A percentile compares a stretch with the other conserved stretches of the same genome.
Evolutionary conservation across 2,329 filamentous ascomycete genomes (phyloP).

Genomic region (Alternaria arbusti): DNA sequence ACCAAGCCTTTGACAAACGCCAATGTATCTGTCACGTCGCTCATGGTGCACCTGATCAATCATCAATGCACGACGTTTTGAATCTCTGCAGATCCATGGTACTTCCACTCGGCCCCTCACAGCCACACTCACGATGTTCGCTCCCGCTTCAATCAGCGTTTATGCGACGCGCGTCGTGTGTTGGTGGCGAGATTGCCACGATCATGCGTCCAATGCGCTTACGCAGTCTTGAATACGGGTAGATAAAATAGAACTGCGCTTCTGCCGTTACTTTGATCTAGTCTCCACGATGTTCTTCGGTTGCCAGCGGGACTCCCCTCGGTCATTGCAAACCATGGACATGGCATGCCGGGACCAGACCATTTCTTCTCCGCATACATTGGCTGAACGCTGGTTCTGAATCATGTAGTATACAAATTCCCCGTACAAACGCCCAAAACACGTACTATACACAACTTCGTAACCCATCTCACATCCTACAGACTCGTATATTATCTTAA

Average conservation of each 20-base stretch:
- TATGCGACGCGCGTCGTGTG: conserved; percentile 34
- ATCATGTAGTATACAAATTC: neutral
- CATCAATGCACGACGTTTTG: conserved; percentile 2
- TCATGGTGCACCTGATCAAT: conserved; percentile 1
- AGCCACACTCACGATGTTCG: conserved; percentile 14
- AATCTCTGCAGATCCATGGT: conserved; percentile 3
- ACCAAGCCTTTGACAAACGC: conserved; percentile 3
- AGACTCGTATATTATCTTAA: conserved; percentile 1
- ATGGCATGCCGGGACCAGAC: neutral
- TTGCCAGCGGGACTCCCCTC: neutral
- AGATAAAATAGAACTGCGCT: neutral
- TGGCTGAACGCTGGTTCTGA: neutral
- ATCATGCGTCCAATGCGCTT: conserved; percentile 10
- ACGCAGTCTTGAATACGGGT: neutral
- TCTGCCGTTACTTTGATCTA: neutral
- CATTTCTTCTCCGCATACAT: neutral
- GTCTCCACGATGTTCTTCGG: neutral
- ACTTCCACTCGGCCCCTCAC: conserved; percentile 4
- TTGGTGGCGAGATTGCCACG: conserved; percentile 28
- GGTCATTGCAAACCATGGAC: conserved; percentile 1
- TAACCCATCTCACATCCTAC: neutral
- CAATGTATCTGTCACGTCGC: conserved; percentile 3
- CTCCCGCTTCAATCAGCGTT: neutral
- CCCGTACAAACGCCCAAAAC: neutral
- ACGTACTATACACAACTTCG: neutral